Conservation (phyloP, 805 yeast genomes). For the Suhomyces prunicola region DNA sequence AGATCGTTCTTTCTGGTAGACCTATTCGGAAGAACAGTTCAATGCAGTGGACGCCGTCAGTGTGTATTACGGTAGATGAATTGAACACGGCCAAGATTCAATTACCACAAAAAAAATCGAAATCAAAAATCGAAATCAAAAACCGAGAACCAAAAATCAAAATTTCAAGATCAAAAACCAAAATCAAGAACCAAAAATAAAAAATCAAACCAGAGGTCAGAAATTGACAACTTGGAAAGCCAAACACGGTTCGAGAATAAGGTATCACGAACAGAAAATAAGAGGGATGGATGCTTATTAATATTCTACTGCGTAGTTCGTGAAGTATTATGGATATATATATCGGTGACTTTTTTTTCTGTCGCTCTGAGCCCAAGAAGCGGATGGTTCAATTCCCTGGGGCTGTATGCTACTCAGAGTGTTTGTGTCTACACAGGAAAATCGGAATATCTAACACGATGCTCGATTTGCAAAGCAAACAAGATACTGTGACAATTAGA, state of each 20-base stretch:
- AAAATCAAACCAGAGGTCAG: background rate
- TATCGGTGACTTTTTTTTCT: background rate
- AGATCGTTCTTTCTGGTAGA: background rate
- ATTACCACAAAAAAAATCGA: background rate
- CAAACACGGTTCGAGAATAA: background rate
- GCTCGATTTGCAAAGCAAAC: constrained; percentile 1
- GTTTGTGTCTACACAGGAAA: background rate
- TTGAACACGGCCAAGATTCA: background rate
- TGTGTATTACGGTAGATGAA: background rate
- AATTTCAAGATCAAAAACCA: background rate
- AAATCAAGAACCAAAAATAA: background rate
- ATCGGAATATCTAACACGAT: constrained; percentile 2
- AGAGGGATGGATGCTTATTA: background rate
- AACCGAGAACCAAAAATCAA: background rate
- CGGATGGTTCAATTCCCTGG: background rate
- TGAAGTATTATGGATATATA: background rate
- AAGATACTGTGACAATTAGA: constrained; percentile 5
- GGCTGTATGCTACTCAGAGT: background rate
- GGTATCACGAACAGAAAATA: background rate
- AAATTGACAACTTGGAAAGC: background rate
- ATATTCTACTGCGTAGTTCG: background rate
- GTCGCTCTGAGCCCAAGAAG: background rate
- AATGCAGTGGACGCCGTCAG: background rate
- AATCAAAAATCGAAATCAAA: background rate
- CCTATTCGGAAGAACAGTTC: background rate